A percentile compares a stretch with the other conserved stretches of the same genome.
These are phyloP conservation scores for Lentinula raphanica DNA, from an alignment of 768 basidiomycete genomes.

Conservation along the genomic window DNA sequence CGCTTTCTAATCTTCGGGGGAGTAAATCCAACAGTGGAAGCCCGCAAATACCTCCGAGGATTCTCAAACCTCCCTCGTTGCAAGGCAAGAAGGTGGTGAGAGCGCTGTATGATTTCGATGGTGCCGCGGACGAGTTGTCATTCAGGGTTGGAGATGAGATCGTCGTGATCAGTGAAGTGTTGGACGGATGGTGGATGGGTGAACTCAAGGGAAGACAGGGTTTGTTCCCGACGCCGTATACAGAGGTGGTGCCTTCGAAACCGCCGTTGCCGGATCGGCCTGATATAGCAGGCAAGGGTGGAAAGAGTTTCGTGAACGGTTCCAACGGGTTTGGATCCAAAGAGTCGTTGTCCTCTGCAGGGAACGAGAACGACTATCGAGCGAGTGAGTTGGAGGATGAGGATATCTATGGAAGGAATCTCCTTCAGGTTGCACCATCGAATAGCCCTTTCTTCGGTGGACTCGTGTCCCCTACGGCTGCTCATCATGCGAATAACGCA, in stretches of 20 bases:
- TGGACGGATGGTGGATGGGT: conserved; percentile 92
- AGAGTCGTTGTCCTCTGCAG: conserved; percentile 20
- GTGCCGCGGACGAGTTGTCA: conserved; percentile 71
- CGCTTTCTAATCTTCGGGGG: conserved; percentile 20
- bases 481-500: conserved; percentile 9
- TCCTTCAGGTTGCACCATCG: conserved; percentile 34
- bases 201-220: conserved; percentile 66
- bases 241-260: conserved; percentile 42
- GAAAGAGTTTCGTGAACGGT: conserved; percentile 8
- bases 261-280: conserved; percentile 24
- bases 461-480: not conserved
- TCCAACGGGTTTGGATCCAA: conserved; percentile 13
- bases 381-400: conserved; percentile 42
- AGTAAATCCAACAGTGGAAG: conserved; percentile 24
- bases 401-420: conserved; percentile 40
- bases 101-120: conserved; percentile 72
- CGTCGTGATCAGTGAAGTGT: conserved; percentile 68
- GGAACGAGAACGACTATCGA: conserved; percentile 18
- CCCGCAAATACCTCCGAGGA: conserved; percentile 32
- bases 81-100: conserved; percentile 53
- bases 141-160: conserved; percentile 76
- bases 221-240: conserved; percentile 77
- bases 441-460: conserved; percentile 40
- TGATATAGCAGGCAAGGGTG: conserved; percentile 6
- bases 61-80: conserved; percentile 46